phyloP scores from a whole-genome alignment of 2,329 filamentous ascomycete genomes.

The Fusarium miscanthi region DNA sequence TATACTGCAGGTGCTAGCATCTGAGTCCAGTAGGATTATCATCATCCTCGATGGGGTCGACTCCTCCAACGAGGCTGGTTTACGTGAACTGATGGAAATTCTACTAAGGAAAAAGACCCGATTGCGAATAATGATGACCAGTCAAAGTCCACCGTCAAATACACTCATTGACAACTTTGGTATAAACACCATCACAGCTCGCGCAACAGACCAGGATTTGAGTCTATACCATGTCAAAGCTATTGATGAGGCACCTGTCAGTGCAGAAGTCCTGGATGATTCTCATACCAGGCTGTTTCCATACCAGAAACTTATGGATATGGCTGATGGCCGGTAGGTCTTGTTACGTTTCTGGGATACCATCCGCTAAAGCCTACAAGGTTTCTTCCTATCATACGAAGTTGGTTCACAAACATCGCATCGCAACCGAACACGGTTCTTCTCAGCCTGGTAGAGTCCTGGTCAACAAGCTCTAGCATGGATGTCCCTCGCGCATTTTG shows the following conservation, averaged over 20 bases:
- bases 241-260: neutral
- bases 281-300: neutral
- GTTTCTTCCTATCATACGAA: neutral
- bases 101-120: accelerated
- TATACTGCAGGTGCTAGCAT: neutral
- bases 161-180: accelerated
- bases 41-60: neutral
- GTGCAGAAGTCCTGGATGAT: neutral
- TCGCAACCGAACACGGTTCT: neutral
- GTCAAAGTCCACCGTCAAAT: accelerated
- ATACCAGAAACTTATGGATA: neutral
- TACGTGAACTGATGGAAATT: neutral
- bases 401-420: neutral
- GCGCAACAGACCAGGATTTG: neutral
- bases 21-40: accelerated
- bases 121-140: neutral
- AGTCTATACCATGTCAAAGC: neutral
- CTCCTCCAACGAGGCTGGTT: neutral
- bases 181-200: accelerated
- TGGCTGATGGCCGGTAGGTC: neutral
- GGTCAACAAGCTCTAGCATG: accelerated
- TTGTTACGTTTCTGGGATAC: accelerated
- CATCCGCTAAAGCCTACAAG: neutral
- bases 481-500: neutral
- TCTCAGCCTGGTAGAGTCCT: neutral